Base-by-base conservation (phyloP, 1,139 yeast genomes). In the Scheffersomyces stambukii region DNA sequence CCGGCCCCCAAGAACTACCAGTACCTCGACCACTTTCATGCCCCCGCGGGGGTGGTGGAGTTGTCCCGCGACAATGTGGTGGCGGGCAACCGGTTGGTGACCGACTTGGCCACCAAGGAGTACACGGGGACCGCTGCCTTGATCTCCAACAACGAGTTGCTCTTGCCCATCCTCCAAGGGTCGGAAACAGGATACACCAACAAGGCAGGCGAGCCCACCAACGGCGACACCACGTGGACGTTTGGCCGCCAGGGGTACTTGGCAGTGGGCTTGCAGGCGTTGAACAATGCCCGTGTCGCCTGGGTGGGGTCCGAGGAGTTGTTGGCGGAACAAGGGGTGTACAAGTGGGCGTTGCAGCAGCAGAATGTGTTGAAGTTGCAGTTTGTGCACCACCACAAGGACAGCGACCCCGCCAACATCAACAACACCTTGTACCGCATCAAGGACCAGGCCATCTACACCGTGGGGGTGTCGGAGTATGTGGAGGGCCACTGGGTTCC, bases 231-330 rank as follows among this genome's bases (percentile, higher is more conserved):
- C 16, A 54, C 71, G 6, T 93, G 96, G 95, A 79, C 85, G 8
- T 64, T 79, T 27, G 98, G 98, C 16, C 66, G 76, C 29, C 95
- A 89, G 58, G 86, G 86, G 9, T 77, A 66, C 51, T 52, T 84
- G 32, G 75, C 80, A 14, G 94, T 79, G n/a, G 93, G 79, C 1
- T 73, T 86, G 48, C 98, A 93, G 63, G 83, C 82, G 24, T 65
- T 79, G 37, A 73, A 75, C 52, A 86, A 85, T 48, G 85, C 94
- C 3, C 77, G 99, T 45, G 68, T 79, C 25, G 54, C 74, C 9
- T 88, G 97, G 95, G 46, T 82, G 10, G 98, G 97, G 12, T 70
- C 83, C 24, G 60, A 59, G 10, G 65, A 69, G 8, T 59, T 82
- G 27, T 59, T 88, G 28, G 60, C 62, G n/a, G 58, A 62, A 19